Conservation (phyloP, 2,329 filamentous ascomycete species). For the Fusarium phyllophilum region DNA sequence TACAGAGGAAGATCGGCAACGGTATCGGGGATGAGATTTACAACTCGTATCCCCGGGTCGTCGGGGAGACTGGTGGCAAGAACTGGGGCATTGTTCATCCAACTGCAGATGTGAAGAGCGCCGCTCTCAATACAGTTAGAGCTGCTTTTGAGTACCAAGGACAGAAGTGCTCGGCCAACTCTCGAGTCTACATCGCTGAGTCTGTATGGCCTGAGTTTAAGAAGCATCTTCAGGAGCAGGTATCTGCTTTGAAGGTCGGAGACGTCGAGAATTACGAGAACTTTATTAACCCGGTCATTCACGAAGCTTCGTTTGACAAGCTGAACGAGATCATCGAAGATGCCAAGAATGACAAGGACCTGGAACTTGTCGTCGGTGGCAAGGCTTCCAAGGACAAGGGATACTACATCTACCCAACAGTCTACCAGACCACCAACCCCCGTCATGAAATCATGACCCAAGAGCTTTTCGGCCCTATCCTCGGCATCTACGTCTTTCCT, state of each 20-base stretch:
- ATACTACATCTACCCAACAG: slow-evolving; percentile 59
- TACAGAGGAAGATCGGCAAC: slow-evolving; percentile 48
- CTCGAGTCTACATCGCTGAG: slow-evolving; percentile 40
- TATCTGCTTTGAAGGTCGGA: slow-evolving; percentile 49
- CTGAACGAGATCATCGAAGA: slow-evolving; percentile 54
- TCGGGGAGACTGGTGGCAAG: slow-evolving; percentile 64
- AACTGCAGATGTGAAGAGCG: slow-evolving; percentile 27
- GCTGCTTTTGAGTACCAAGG: slow-evolving; percentile 34
- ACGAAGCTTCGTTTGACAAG: slow-evolving; percentile 55
- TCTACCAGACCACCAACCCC: slow-evolving; percentile 55
- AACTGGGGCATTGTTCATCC: slow-evolving; percentile 62
- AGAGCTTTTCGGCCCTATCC: slow-evolving; percentile 61
- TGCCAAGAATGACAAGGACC: slow-evolving; percentile 54
- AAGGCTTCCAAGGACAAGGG: slow-evolving; percentile 54
- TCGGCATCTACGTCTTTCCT: slow-evolving; percentile 59
- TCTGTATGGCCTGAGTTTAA: slow-evolving; percentile 40
- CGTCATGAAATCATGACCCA: slow-evolving; percentile 56
- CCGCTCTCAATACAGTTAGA: slow-evolving; percentile 26
- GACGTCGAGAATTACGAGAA: slow-evolving; percentile 52
- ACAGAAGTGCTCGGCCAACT: slow-evolving; percentile 34
- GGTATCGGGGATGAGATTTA: slow-evolving; percentile 45
- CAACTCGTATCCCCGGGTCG: slow-evolving; percentile 54
- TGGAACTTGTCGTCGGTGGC: slow-evolving; percentile 58
- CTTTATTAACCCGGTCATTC: slow-evolving; percentile 62
- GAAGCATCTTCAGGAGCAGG: slow-evolving; percentile 47